A percentile compares a stretch with the other conserved stretches of the same genome.
Conservation (phyloP, 2,329 filamentous ascomycete species). For the Fusarium burgessii region DNA sequence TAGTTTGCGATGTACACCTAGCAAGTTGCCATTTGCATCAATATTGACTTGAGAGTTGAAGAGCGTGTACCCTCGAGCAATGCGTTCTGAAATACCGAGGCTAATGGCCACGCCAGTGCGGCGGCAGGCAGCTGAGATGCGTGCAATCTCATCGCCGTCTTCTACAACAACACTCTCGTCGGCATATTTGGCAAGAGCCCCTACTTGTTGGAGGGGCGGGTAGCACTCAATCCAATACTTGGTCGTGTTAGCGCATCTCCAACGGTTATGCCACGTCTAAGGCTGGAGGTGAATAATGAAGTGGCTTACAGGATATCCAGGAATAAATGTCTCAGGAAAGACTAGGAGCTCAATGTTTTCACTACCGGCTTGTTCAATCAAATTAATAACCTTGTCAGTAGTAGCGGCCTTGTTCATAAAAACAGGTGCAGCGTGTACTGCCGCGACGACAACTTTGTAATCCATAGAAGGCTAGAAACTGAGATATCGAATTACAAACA, state of each 20-base stretch:
- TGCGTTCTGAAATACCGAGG: not conserved
- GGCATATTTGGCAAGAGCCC: not conserved
- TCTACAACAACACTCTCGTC: not conserved
- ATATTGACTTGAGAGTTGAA: not conserved
- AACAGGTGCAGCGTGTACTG: not conserved
- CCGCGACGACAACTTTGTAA: not conserved
- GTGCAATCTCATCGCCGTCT: not conserved
- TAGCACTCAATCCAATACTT: not conserved
- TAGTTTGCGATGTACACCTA: not conserved
- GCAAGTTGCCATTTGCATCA: fast-evolving
- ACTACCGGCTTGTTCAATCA: not conserved
- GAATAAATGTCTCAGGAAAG: not conserved
- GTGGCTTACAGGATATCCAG: not conserved
- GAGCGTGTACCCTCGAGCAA: not conserved
- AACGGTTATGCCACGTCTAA: not conserved
- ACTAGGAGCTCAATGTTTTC: not conserved
- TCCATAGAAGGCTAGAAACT: not conserved
- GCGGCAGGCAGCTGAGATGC: not conserved
- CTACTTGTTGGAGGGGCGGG: not conserved
- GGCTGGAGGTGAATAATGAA: no score
- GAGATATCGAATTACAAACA: not conserved
- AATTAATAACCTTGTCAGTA: not conserved
- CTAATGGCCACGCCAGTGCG: not conserved
- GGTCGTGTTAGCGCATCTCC: not conserved
- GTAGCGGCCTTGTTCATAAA: not conserved